phyloP scores from a whole-genome alignment of 805 yeast genomes.

The Pichia sporocuriosa region DNA sequence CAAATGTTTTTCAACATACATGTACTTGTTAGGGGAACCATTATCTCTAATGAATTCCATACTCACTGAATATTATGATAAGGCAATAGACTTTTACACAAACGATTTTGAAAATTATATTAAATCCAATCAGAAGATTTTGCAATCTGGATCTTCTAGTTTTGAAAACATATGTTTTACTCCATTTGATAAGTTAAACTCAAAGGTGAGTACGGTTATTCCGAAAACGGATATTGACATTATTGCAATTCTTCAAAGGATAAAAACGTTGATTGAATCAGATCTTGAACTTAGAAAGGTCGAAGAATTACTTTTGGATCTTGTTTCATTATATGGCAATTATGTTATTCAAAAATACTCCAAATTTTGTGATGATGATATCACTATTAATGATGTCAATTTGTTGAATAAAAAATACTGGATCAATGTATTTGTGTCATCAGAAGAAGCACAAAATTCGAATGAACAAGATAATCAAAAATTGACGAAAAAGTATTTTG shows the following conservation, averaged over 20 bases:
- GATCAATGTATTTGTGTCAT: slow-evolving; percentile 15
- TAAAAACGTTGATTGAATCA: slow-evolving; percentile 28
- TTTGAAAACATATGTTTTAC: slow-evolving; percentile 31
- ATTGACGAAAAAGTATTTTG: slow-evolving; percentile 13
- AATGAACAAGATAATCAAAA: neutral
- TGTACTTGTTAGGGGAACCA: slow-evolving; percentile 57
- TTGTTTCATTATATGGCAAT: slow-evolving; percentile 42
- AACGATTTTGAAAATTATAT: slow-evolving; percentile 11
- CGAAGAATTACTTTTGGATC: slow-evolving; percentile 28
- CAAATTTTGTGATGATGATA: neutral
- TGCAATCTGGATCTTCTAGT: slow-evolving; percentile 20
- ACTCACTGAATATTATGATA: slow-evolving; percentile 15
- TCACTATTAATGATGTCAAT: slow-evolving; percentile 8
- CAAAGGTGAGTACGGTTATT: slow-evolving; percentile 25
- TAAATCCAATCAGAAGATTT: neutral
- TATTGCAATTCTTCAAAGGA: slow-evolving; percentile 37
- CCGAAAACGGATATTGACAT: slow-evolving; percentile 44
- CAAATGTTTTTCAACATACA: slow-evolving; percentile 37
- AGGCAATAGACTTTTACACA: slow-evolving; percentile 8
- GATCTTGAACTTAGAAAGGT: slow-evolving; percentile 15
- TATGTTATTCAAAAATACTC: slow-evolving; percentile 25
- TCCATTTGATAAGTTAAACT: slow-evolving; percentile 25
- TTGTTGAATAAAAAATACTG: slow-evolving; percentile 23
- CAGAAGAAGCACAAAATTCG: slow-evolving; percentile 2
- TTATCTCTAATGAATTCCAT: slow-evolving; percentile 17